Evolutionary conservation across 78 protist genomes (phyloP).

Genomic region (Cyanophora paradoxa): DNA sequence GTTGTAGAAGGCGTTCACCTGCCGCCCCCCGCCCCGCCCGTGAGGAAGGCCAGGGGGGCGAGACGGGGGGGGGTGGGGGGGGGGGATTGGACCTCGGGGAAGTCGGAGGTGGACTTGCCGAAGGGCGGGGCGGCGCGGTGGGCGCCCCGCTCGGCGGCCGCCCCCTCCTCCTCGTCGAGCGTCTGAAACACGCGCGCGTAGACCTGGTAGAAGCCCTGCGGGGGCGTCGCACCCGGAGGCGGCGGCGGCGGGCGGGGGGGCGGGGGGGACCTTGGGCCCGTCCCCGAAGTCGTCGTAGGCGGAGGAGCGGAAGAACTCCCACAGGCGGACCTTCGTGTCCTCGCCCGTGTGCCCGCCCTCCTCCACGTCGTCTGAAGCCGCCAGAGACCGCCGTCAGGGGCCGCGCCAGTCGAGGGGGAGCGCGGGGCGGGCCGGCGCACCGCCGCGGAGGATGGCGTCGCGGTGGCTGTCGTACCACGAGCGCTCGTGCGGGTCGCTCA

Average conservation of each 20-base stretch:
- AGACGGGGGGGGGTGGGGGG: too few species aligned
- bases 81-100: too few species aligned
- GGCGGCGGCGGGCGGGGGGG: too few species aligned
- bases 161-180: conserved; percentile 44
- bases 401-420: too few species aligned
- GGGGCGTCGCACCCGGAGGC: too few species aligned
- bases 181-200: conserved; percentile 40
- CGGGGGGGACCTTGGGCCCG: too few species aligned
- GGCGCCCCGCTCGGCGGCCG: not conserved
- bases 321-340: conserved; percentile 49
- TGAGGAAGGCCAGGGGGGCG: too few species aligned
- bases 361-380: conserved; percentile 15
- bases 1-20: conserved; percentile 45
- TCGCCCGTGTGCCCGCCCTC: too few species aligned
- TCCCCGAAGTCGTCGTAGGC: conserved; percentile 32
- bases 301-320: conserved; percentile 41
- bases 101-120: conserved; percentile 25
- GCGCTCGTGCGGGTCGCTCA: conserved; percentile 18
- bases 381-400: too few species aligned
- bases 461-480: not conserved
- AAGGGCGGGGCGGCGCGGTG: conserved; percentile 50
- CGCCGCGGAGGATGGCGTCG: not conserved
- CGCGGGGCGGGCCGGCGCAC: not conserved
- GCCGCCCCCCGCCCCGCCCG: too few species aligned
- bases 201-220: conserved; percentile 44